These are phyloP conservation scores for Boletus rufocinnamomeus DNA, from an alignment of 768 basidiomycete genomes.

Conservation along the genomic window DNA sequence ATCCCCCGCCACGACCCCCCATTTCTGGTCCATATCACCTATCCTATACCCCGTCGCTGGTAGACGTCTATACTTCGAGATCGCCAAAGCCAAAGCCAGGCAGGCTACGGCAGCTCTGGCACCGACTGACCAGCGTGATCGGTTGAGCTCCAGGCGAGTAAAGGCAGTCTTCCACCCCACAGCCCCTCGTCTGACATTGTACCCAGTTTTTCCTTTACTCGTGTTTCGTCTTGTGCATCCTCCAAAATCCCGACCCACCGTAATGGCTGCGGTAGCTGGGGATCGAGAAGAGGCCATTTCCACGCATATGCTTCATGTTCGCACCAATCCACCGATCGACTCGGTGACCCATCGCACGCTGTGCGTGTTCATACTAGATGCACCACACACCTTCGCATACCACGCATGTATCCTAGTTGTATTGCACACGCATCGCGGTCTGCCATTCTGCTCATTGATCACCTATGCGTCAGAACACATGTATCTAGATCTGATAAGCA, in stretches of 20 bases:
- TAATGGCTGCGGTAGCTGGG: constrained; percentile 1
- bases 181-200: neutral
- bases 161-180: neutral
- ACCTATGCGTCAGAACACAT: constrained; percentile 9
- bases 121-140: constrained; percentile 23
- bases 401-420: constrained; percentile 24
- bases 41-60: constrained; percentile 36
- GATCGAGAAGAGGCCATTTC: neutral
- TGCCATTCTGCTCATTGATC: constrained; percentile 16
- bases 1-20: constrained; percentile 26
- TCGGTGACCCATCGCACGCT: constrained; percentile 24
- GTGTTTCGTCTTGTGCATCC: neutral
- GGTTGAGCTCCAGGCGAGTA: constrained; percentile 20
- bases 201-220: neutral
- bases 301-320: constrained; percentile 20
- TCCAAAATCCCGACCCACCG: neutral
- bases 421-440: constrained; percentile 13
- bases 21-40: constrained; percentile 37
- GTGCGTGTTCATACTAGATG: constrained; percentile 25
- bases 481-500: constrained; percentile 18
- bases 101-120: constrained; percentile 33
- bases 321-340: constrained; percentile 21
- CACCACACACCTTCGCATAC: constrained; percentile 9
- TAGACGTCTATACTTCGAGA: constrained; percentile 23
- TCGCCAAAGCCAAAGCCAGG: constrained; percentile 21